A percentile compares a stretch with the other conserved stretches of the same genome.
Conservation (phyloP, 2,329 filamentous ascomycete genomes). For the Sclerotinia spermophila region DNA sequence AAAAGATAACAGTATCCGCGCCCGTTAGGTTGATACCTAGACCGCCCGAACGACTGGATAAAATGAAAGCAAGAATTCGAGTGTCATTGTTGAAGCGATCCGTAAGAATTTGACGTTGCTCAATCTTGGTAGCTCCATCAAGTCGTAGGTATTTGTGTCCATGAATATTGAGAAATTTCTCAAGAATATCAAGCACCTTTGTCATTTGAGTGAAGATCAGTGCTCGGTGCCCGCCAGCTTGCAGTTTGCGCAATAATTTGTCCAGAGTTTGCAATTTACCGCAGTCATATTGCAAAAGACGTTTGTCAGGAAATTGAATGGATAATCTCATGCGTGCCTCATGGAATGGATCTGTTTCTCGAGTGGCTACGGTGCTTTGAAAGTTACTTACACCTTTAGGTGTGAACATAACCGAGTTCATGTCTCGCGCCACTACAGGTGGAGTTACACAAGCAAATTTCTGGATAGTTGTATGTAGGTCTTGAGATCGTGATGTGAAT, state of each 20-base stretch:
- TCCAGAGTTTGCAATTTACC: conserved; percentile 92
- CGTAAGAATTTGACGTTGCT: conserved; percentile 90
- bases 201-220: conserved; percentile 99
- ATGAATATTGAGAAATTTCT: conserved; percentile 97
- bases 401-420: conserved; percentile 65
- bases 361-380: conserved; percentile 53
- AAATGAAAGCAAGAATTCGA: conserved; percentile 89
- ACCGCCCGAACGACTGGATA: conserved; percentile 90
- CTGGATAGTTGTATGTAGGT: conserved; percentile 70
- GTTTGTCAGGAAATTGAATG: conserved; percentile 94
- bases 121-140: conserved; percentile 93
- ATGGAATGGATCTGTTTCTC: conserved; percentile 79
- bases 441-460: conserved; percentile 94
- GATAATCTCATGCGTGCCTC: conserved; percentile 87
- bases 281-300: conserved; percentile 95
- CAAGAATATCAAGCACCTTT: conserved; percentile 93
- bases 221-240: conserved; percentile 85
- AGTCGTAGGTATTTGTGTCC: conserved; percentile 94
- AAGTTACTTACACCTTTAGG: conserved; percentile 55
- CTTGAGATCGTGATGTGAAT: conserved; percentile 66
- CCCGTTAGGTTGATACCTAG: conserved; percentile 95
- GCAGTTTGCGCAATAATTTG: conserved; percentile 77
- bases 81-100: conserved; percentile 95
- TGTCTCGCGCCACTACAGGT: conserved; percentile 75
- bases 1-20: conserved; percentile 97